phyloP scores from a whole-genome alignment of 2,329 filamentous ascomycete species.

The Clarireedia monteithiana region DNA sequence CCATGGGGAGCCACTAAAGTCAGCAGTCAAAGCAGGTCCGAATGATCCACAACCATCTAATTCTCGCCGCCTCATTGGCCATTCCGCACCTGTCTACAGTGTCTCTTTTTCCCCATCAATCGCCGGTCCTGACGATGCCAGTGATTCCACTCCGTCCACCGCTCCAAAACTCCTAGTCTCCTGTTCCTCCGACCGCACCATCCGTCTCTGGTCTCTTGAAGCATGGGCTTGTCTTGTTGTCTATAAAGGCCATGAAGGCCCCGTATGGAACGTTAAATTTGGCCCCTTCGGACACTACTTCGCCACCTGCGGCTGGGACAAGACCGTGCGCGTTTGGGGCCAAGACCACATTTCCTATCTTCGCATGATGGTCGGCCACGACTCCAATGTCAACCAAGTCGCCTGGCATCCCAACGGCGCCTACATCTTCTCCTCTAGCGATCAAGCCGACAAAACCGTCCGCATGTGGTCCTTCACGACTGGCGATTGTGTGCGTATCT shows the following conservation, averaged over 20 bases:
- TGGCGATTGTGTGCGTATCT: conserved; percentile 81
- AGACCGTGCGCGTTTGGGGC: conserved; percentile 83
- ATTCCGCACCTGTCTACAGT: conserved; percentile 81
- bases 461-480: conserved; percentile 95
- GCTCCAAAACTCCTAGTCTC: conserved; percentile 75
- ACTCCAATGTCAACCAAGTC: conserved; percentile 85
- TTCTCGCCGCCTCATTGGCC: conserved; percentile 74
- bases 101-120: conserved; percentile 67
- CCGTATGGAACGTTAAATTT: conserved; percentile 83
- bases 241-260: conserved; percentile 87
- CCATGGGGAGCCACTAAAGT: conserved; percentile 72
- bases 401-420: conserved; percentile 91
- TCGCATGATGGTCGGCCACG: conserved; percentile 84
- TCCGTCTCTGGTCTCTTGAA: conserved; percentile 89
- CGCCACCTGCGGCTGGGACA: conserved; percentile 77
- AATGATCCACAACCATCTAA: conserved; percentile 57
- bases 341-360: conserved; percentile 88
- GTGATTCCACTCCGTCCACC: conserved; percentile 34
- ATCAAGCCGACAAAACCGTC: conserved; percentile 78
- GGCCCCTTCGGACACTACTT: conserved; percentile 96
- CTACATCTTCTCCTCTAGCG: conserved; percentile 88
- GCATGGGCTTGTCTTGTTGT: conserved; percentile 87
- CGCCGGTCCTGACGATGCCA: conserved; percentile 20
- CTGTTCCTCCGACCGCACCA: conserved; percentile 75
- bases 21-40: conserved; percentile 53